These are phyloP conservation scores for Cyclotella baltica DNA, from an alignment of 108 stramenopile species.

Conservation along the genomic window DNA sequence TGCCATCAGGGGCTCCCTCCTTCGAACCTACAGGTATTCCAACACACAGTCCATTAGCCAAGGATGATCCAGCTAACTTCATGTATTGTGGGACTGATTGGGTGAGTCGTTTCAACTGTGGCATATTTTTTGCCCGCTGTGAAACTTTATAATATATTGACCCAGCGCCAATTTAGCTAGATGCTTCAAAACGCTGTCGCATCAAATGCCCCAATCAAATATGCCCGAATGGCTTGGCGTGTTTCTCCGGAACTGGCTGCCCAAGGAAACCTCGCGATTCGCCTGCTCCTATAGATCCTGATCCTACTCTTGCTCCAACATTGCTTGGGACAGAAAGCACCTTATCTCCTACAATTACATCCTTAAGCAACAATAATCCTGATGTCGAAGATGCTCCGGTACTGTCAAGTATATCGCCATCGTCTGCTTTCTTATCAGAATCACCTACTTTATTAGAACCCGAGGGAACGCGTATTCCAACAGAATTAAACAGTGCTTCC, in stretches of 20 bases:
- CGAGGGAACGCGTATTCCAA: too few species aligned
- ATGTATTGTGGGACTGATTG: constrained; percentile 22
- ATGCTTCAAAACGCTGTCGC: constrained; percentile 3
- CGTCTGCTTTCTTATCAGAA: too few species aligned
- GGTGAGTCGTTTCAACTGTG: constrained; percentile 3
- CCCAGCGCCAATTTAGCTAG: neutral
- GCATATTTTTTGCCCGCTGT: neutral
- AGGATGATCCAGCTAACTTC: neutral
- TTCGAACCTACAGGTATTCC: neutral
- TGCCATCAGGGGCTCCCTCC: constrained; percentile 14
- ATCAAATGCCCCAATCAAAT: constrained; percentile 10
- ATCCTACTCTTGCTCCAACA: constrained; percentile 2
- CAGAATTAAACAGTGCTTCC: too few species aligned
- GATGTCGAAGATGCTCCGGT: too few species aligned
- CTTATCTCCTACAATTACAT: neutral
- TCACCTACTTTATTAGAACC: too few species aligned
- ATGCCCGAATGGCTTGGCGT: constrained; percentile 1
- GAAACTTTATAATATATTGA: too few species aligned
- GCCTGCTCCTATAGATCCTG: constrained; percentile 1
- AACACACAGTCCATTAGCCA: constrained; percentile 5
- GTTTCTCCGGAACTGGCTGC: constrained; percentile 11
- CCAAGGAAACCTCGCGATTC: constrained; percentile 8
- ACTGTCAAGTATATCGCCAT: too few species aligned
- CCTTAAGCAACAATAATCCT: too few species aligned
- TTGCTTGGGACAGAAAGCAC: neutral